phyloP scores from a whole-genome alignment of 169 alveolate species.

The Cryptosporidium muris region DNA sequence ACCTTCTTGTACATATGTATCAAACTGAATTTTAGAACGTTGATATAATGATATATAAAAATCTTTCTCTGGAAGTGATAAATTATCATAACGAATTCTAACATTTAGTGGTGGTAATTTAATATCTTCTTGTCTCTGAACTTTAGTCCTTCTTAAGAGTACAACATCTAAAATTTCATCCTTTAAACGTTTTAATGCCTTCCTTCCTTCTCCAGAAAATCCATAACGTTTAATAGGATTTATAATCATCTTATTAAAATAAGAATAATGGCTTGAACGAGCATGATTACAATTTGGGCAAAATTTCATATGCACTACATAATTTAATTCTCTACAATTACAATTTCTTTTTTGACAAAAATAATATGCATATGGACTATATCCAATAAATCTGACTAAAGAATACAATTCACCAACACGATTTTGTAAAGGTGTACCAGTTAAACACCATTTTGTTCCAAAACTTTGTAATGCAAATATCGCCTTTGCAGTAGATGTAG shows the following conservation, averaged over 20 bases:
- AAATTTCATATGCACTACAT: slow-evolving; percentile 73
- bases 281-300: slow-evolving; percentile 86
- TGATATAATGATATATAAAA: slow-evolving; percentile 85
- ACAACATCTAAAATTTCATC: slow-evolving; percentile 73
- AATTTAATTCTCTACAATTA: slow-evolving; percentile 79
- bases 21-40: slow-evolving; percentile 68
- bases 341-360: slow-evolving; percentile 88
- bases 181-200: slow-evolving; percentile 66
- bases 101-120: slow-evolving; percentile 85
- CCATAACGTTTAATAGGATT: slow-evolving; percentile 86
- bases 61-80: slow-evolving; percentile 84
- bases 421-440: slow-evolving; percentile 98
- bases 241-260: slow-evolving; percentile 83
- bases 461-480: slow-evolving; percentile 81
- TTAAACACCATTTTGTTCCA: slow-evolving; percentile 91
- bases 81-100: slow-evolving; percentile 78
- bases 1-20: slow-evolving; percentile 84
- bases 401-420: slow-evolving; percentile 94
- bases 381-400: slow-evolving; percentile 90
- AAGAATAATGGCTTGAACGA: slow-evolving; percentile 82
- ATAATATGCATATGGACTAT: slow-evolving; percentile 91
- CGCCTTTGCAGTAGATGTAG: slow-evolving; percentile 89
- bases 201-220: slow-evolving; percentile 81
- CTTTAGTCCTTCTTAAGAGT: slow-evolving; percentile 85
- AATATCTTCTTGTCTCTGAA: slow-evolving; percentile 84